Evolutionary conservation across 2,329 filamentous ascomycete species (phyloP).

Genomic region (Fusarium oligoseptatum): DNA sequence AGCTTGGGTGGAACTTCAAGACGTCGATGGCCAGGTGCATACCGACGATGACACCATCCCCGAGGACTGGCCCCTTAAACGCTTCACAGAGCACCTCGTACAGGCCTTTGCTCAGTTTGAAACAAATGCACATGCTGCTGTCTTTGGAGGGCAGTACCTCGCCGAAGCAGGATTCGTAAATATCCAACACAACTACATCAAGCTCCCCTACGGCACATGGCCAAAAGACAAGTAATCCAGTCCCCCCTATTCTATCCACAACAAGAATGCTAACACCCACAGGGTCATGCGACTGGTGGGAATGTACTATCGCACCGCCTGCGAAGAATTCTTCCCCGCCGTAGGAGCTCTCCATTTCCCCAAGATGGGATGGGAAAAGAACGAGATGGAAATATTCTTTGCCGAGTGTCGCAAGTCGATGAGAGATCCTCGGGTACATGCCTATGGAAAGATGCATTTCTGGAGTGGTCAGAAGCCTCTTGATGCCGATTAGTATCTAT

Average conservation of each 20-base stretch:
- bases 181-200: slow-evolving; percentile 53
- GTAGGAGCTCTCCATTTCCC: slow-evolving; percentile 57
- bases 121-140: slow-evolving; percentile 55
- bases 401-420: slow-evolving; percentile 48
- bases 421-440: slow-evolving; percentile 50
- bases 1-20: slow-evolving; percentile 61
- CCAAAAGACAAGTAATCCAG: slow-evolving; percentile 56
- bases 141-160: slow-evolving; percentile 54
- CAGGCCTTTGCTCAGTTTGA: slow-evolving; percentile 55
- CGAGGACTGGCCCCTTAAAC: slow-evolving; percentile 50
- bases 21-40: slow-evolving; percentile 57
- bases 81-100: slow-evolving; percentile 52
- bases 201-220: slow-evolving; percentile 62
- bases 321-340: slow-evolving; percentile 57
- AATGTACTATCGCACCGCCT: slow-evolving; percentile 57
- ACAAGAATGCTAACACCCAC: neutral
- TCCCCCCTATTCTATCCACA: rapidly evolving
- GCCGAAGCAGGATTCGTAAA: slow-evolving; percentile 56
- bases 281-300: slow-evolving; percentile 56
- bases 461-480: slow-evolving; percentile 58
- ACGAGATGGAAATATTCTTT: slow-evolving; percentile 52
- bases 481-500: slow-evolving; percentile 10
- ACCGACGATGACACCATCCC: slow-evolving; percentile 54
- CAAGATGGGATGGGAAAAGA: slow-evolving; percentile 52
- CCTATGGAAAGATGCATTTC: slow-evolving; percentile 57